Conservation (phyloP, 495 filamentous ascomycete genomes). For the Tuber borchii region DNA sequence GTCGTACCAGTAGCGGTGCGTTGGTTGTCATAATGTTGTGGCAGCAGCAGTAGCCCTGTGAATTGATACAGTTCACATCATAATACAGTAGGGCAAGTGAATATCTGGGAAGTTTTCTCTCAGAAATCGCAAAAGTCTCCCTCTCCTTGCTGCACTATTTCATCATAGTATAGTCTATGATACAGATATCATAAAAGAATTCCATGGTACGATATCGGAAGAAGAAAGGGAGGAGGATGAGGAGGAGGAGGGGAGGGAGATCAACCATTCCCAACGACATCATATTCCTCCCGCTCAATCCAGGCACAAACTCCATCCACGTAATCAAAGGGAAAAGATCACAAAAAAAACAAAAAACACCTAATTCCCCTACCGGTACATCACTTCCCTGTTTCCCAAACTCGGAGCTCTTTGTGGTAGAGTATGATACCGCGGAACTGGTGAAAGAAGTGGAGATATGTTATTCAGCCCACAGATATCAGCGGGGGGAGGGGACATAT, state of each 20-base stretch:
- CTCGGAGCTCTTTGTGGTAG: background rate
- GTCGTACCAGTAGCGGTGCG: background rate
- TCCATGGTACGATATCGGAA: background rate
- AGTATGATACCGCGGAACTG: background rate
- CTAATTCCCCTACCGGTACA: background rate
- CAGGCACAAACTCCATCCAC: background rate
- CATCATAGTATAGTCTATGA: background rate
- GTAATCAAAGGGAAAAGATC: background rate
- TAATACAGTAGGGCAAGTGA: background rate
- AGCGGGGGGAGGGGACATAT: background rate
- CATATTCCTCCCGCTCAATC: background rate
- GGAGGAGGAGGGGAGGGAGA: background rate
- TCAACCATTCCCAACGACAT: background rate
- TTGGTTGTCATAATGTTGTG: background rate
- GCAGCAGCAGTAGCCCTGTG: background rate
- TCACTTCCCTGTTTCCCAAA: background rate
- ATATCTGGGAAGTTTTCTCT: background rate
- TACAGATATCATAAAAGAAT: background rate
- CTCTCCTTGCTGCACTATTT: background rate
- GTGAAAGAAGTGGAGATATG: background rate
- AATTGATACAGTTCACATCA: background rate
- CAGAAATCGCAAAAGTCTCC: conserved; percentile 1
- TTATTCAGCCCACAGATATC: background rate
- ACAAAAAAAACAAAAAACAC: background rate
- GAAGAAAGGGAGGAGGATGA: background rate